Base-by-base conservation (phyloP, 768 basidiomycete species). In the Trametes villosa region DNA sequence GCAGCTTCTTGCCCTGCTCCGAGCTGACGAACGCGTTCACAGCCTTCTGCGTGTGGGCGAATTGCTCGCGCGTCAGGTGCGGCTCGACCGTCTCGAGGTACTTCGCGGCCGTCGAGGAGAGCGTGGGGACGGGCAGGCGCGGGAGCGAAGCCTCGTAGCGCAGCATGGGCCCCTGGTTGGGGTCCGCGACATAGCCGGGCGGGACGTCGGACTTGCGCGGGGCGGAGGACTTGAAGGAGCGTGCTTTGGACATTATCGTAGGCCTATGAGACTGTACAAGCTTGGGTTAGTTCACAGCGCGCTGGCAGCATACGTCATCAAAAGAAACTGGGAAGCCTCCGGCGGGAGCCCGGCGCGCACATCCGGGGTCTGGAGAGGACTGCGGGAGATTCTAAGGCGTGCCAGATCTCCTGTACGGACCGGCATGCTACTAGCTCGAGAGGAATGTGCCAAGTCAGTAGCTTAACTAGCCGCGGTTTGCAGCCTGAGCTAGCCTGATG, bases 21-120 rank as follows among this genome's bases (percentile, higher is more conserved):
- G 90, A 92, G 11, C 77, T 67, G 20, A 92, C 76, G 73, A 98
- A 98, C 1, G 79, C 76, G 3, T 84, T 76, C 1, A 93, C 91
- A 15, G 79, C 77, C 0, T 77, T 62, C 61, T 83, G 77, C 15
- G 92, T 91, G 36, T 77, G 78, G 15, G 79, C 71, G 68, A 84
- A 89, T 61, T 87, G 87, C 8, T 79, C 77, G 2, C 85, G 75
- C 0, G 89, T 82, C 36, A 95, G 81, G 61, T 90, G 87, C 0
- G 96, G 95, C 42, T 83, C 79, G 20, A 95, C 86, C 4, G 88
- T 84, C 64, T 94, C 90, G 66, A 97, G 86, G 78, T 98, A 98
- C 71, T 96, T 96, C 57, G 84, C 74, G 31, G 91, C 79, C 0
- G 96, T 98, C 1, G 92, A 91, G 9, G 84, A 75, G 41, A 98